Conservation (phyloP, 1,284 basidiomycete genomes). For the Schizophyllum amplum region DNA sequence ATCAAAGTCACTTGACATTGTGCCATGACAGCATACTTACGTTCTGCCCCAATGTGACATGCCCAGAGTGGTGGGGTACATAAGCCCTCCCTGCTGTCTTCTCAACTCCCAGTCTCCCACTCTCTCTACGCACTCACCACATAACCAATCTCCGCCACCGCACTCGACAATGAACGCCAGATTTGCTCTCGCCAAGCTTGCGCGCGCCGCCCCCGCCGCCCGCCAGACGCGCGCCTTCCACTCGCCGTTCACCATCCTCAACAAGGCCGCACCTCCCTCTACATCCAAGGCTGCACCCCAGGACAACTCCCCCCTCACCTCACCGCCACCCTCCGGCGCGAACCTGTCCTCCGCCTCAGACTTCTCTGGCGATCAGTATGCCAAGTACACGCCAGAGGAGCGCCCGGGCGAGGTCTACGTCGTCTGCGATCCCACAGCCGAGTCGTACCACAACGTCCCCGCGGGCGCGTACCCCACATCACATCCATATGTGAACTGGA, state of each 20-base stretch:
- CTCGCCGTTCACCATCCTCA: constrained; percentile 47
- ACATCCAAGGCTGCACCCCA: background rate
- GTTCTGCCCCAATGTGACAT: background rate
- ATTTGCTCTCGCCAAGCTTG: background rate
- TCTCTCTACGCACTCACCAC: constrained; percentile 10
- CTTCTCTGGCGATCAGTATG: constrained; percentile 46
- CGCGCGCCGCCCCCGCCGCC: constrained; percentile 9
- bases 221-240: constrained; percentile 28
- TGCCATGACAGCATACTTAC: background rate
- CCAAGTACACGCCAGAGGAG: constrained; percentile 39
- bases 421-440: constrained; percentile 53
- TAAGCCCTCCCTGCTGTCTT: background rate
- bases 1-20: background rate
- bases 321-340: constrained; percentile 16
- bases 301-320: constrained; percentile 26
- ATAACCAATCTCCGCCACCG: constrained; percentile 17
- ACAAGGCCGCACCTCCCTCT: background rate
- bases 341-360: constrained; percentile 17
- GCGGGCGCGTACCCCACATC: constrained; percentile 59
- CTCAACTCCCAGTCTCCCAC: background rate
- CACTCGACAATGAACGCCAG: background rate
- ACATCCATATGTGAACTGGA: constrained; percentile 39
- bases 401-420: constrained; percentile 50
- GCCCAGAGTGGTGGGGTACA: background rate
- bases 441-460: constrained; percentile 52